A percentile compares a stretch with the other conserved stretches of the same genome.
These are phyloP conservation scores for Pyronema domesticum DNA, from an alignment of 495 filamentous ascomycete genomes.

Conservation along the genomic window DNA sequence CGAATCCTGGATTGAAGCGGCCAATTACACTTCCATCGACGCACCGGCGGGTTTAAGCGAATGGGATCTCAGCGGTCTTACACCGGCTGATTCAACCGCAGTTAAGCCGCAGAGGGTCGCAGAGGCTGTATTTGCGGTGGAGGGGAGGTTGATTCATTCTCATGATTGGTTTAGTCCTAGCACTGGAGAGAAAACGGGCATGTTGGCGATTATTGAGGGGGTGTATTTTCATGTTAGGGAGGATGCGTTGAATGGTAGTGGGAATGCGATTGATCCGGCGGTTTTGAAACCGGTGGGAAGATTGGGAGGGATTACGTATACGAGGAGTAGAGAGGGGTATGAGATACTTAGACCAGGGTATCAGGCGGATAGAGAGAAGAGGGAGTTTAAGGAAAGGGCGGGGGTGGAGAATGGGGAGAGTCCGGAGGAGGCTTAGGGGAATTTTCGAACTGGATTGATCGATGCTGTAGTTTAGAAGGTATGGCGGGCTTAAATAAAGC, in stretches of 20 bases:
- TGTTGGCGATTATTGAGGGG: conserved; percentile 66
- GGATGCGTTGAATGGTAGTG: conserved; percentile 67
- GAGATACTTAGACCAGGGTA: not conserved
- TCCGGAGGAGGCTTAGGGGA: too few species aligned
- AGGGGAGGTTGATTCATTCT: conserved; percentile 49
- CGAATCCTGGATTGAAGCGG: conserved; percentile 73
- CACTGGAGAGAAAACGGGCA: conserved; percentile 65
- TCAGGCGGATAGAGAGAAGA: not conserved
- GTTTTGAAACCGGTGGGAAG: conserved; percentile 60
- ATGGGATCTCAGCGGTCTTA: conserved; percentile 64
- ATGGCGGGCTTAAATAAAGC: too few species aligned
- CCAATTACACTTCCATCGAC: conserved; percentile 65
- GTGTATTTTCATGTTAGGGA: conserved; percentile 77
- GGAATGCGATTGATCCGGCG: conserved; percentile 49
- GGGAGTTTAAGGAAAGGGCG: not conserved
- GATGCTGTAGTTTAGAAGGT: too few species aligned
- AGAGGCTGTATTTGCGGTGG: conserved; percentile 67
- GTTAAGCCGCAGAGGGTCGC: conserved; percentile 56
- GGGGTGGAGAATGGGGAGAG: not conserved
- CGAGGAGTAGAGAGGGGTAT: not conserved
- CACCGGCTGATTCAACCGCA: conserved; percentile 44
- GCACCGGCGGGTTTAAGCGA: conserved; percentile 63
- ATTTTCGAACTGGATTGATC: too few species aligned
- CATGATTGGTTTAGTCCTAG: conserved; percentile 33
- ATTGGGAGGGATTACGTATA: conserved; percentile 67